A percentile compares a stretch with the other conserved stretches of the same genome.
Conservation (phyloP, 2,329 filamentous ascomycete genomes). For the Sclerotinia spermophila region DNA sequence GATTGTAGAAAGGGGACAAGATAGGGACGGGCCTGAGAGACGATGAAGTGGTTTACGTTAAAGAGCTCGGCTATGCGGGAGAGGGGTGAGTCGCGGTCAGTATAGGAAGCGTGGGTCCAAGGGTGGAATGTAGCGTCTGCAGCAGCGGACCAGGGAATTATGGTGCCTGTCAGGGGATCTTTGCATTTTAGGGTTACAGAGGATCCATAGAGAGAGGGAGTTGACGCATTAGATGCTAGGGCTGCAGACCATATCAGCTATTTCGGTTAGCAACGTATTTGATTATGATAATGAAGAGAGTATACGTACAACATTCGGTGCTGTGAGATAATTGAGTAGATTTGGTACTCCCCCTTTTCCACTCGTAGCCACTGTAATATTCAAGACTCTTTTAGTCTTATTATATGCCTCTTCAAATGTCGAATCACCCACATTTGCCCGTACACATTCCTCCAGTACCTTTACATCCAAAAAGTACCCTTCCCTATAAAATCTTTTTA, state of each 20-base stretch:
- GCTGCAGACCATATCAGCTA: constrained; percentile 59
- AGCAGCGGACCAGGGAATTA: constrained; percentile 55
- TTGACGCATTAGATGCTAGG: constrained; percentile 53
- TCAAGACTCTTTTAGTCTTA: constrained; percentile 79
- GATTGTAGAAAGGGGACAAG: constrained; percentile 80
- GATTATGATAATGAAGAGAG: background rate
- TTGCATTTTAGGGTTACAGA: constrained; percentile 58
- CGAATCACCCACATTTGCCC: constrained; percentile 79
- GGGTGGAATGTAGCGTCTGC: constrained; percentile 50
- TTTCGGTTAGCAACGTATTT: background rate
- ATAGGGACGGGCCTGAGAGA: constrained; percentile 88
- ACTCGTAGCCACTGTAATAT: constrained; percentile 82
- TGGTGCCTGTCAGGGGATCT: constrained; percentile 53
- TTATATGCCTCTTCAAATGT: constrained; percentile 93
- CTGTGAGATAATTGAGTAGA: constrained; percentile 86
- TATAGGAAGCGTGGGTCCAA: constrained; percentile 52
- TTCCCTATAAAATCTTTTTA: constrained; percentile 66
- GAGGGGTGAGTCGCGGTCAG: constrained; percentile 55
- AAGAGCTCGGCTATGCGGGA: constrained; percentile 62
- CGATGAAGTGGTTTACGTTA: constrained; percentile 85
- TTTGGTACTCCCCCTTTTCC: constrained; percentile 74
- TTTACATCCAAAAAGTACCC: constrained; percentile 82
- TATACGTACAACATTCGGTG: constrained; percentile 78
- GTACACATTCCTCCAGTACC: constrained; percentile 78
- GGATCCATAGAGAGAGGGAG: constrained; percentile 47